Percentiles rank a stretch among this genome's conserved stretches.
These are phyloP conservation scores for Hortiboletus flavorubellus DNA, from an alignment of 768 basidiomycete genomes.

Conservation along the genomic window DNA sequence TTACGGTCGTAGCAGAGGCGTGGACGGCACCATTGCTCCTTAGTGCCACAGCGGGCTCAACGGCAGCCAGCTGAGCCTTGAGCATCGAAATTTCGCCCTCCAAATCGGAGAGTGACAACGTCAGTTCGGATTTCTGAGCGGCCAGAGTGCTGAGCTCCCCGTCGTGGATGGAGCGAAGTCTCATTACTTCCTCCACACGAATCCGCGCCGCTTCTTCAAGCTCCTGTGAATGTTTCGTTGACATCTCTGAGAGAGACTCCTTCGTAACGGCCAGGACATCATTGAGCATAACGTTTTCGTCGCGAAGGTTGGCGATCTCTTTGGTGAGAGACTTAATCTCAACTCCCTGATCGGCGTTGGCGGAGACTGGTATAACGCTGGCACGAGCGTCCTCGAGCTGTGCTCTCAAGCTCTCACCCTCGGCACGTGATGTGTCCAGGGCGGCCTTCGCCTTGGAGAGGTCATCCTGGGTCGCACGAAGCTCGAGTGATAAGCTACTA, in stretches of 20 bases:
- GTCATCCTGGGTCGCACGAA: conserved; percentile 84
- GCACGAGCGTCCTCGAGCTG: conserved; percentile 65
- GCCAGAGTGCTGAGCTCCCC: conserved; percentile 55
- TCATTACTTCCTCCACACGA: conserved; percentile 69
- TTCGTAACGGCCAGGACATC: conserved; percentile 69
- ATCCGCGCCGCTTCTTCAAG: conserved; percentile 70
- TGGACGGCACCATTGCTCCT: conserved; percentile 52
- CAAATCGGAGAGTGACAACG: conserved; percentile 63
- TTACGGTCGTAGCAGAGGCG: conserved; percentile 43
- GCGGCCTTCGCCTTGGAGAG: conserved; percentile 69
- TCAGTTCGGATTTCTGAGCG: conserved; percentile 60
- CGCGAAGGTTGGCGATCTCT: conserved; percentile 61
- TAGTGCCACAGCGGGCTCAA: conserved; percentile 44
- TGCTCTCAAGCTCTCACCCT: conserved; percentile 52
- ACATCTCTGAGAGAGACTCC: conserved; percentile 66
- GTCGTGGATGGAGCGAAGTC: conserved; percentile 55
- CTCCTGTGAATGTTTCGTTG: conserved; percentile 64
- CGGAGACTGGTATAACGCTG: conserved; percentile 39
- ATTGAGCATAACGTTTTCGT: conserved; percentile 62
- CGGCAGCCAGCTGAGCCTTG: conserved; percentile 50
- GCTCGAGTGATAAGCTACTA: conserved; percentile 58
- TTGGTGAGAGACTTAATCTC: conserved; percentile 54
- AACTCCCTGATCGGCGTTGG: conserved; percentile 47
- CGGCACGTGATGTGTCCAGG: conserved; percentile 48
- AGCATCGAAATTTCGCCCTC: conserved; percentile 73